Base-by-base conservation (phyloP, 75 land plant species). In the Picea glauca region DNA sequence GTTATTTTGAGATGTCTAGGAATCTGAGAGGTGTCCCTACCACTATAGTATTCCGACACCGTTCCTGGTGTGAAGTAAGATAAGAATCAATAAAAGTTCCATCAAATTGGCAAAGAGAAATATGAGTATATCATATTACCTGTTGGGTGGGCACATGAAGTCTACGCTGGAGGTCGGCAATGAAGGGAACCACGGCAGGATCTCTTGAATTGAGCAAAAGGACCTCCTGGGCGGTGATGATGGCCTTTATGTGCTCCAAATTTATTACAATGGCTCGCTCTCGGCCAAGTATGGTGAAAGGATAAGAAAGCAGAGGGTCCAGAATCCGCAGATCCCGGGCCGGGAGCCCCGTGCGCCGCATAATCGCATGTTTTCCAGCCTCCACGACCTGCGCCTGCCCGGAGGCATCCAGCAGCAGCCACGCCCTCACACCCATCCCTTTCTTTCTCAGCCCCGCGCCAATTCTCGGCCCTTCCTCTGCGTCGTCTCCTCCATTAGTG, bases 231-330 rank as follows among this genome's bases (percentile, higher is more conserved):
- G 95, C 93, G 8, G 98, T 92, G 64, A 94, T 89, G 56, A 94
- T 91, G 21, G 95, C 93, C 78, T 94, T 94, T 65, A 94, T 91
- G 77, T 93, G 98, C 83, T 93, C 95, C 68, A 94, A 58, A 76
- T 94, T 94, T 46, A 94, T 91, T 15, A 94, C 95, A n/a, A 94
- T 92, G 30, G 95, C 92, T 17, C 83, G 81, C 83, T 95, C 98
- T 11, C 95, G 86, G n/a, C 93, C 93, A 23, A 92, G 81, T 62
- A 85, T 86, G 13, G 87, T 80, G 58, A 91, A 86, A 0, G 92
- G 91, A 74, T 91, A 91, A 17, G 87, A 82, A 3, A 91, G 81
- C 82, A 82, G 2, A 6, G 92, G 92, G 68, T 91, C 92, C 57
- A 91, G 77, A 30, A 86, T 65, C 12, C 91, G 81, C 13, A 91